A percentile compares a stretch with the other conserved stretches of the same genome.
Evolutionary conservation across 257 asterid genomes (phyloP).

Genomic region (Przewalskia tangutica): DNA sequence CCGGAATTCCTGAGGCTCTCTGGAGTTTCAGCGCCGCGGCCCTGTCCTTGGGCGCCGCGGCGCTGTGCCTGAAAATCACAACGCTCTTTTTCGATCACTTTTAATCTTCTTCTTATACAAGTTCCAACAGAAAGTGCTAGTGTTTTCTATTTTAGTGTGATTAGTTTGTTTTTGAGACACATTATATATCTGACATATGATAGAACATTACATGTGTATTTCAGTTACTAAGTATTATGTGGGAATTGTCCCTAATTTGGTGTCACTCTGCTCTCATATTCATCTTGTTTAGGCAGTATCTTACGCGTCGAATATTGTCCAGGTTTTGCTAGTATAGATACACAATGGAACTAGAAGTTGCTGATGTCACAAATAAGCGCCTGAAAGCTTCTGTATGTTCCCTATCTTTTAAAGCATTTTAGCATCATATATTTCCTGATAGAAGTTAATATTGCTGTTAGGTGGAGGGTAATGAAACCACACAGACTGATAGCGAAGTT

Average conservation of each 20-base stretch:
- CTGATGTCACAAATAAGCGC: slow-evolving; percentile 37
- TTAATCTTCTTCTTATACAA: too few species aligned
- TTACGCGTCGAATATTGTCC: neutral
- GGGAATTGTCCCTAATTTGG: neutral
- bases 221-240: neutral
- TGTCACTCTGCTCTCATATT: neutral
- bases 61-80: too few species aligned
- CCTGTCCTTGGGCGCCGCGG: too few species aligned
- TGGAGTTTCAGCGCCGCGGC: too few species aligned
- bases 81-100: too few species aligned
- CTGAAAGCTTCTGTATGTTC: slow-evolving; percentile 46
- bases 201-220: neutral
- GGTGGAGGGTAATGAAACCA: slow-evolving; percentile 26
- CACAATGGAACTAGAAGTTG: slow-evolving; percentile 40
- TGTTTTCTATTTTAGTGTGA: neutral
- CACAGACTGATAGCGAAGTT: slow-evolving; percentile 25
- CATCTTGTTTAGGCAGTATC: neutral
- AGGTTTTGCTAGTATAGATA: neutral
- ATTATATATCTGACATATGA: neutral
- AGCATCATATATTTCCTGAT: slow-evolving; percentile 7
- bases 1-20: too few species aligned
- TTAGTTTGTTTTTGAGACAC: neutral
- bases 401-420: slow-evolving; percentile 7
- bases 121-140: neutral
- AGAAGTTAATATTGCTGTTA: slow-evolving; percentile 6